Conservation (phyloP, 208 protist genomes). For the Balamuthia mandrillaris region DNA sequence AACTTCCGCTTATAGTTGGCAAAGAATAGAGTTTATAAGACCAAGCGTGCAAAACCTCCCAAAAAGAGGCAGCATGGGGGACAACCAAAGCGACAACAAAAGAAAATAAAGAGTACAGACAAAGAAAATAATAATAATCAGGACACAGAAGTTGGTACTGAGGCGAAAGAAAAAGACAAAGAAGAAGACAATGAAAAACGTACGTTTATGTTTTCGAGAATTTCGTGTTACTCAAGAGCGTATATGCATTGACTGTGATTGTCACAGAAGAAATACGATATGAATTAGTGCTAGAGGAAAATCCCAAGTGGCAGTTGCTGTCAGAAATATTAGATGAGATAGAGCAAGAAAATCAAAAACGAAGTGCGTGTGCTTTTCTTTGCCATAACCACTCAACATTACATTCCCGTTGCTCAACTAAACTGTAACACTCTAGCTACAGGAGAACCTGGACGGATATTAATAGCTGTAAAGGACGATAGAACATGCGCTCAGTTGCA, state of each 20-base stretch:
- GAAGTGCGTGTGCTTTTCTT: not conserved
- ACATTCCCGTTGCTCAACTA: too few relatives aligned
- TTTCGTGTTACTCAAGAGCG: too few relatives aligned
- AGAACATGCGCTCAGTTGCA: constrained; percentile 28
- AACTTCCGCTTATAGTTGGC: not conserved
- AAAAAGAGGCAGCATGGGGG: not conserved
- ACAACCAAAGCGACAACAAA: not conserved
- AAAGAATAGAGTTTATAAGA: not conserved
- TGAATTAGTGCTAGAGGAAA: constrained; percentile 12
- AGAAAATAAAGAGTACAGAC: not conserved
- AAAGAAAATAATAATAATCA: not conserved
- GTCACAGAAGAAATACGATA: not conserved
- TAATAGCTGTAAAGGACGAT: constrained; percentile 18
- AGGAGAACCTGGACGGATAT: not conserved
- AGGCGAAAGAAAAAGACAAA: not conserved
- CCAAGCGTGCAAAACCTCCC: not conserved
- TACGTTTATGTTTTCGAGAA: too few relatives aligned
- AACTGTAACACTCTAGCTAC: not conserved
- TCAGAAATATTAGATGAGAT: constrained; percentile 22
- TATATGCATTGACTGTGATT: too few relatives aligned
- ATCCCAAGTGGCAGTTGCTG: constrained; percentile 35
- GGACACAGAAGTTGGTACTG: not conserved
- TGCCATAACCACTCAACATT: not conserved
- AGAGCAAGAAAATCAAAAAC: not conserved
- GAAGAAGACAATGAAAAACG: too few relatives aligned